These are phyloP conservation scores for Triticum monococcum DNA, from an alignment of 176 grass and related monocot genomes.

Conservation along the genomic window DNA sequence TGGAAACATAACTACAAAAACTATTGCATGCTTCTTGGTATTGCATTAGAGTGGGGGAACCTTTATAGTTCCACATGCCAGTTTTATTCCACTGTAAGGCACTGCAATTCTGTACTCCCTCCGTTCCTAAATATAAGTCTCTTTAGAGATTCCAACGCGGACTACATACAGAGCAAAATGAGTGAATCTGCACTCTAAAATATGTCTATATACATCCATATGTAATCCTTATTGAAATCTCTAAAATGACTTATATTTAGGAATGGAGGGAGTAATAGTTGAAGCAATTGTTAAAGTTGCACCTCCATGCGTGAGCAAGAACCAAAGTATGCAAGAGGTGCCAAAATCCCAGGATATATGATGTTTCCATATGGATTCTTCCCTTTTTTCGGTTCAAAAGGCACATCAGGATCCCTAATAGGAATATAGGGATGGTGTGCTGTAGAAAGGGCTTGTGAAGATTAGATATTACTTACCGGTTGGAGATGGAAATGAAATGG, in stretches of 20 bases:
- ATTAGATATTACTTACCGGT: background rate
- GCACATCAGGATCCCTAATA: background rate
- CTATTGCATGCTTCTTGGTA: background rate
- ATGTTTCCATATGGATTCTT: background rate
- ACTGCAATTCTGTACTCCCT: background rate
- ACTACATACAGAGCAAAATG: too few relatives aligned
- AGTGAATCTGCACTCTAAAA: too few relatives aligned
- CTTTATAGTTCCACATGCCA: background rate
- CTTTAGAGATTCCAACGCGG: too few relatives aligned
- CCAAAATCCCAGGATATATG: background rate
- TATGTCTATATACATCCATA: too few relatives aligned
- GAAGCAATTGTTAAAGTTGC: slow-evolving; percentile 1
- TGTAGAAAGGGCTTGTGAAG: background rate
- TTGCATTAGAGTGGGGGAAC: background rate
- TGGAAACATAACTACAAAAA: background rate
- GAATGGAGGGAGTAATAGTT: background rate
- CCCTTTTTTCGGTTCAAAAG: background rate
- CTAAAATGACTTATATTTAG: too few relatives aligned
- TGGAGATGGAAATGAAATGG: background rate
- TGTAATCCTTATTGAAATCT: too few relatives aligned
- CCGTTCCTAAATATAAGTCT: too few relatives aligned
- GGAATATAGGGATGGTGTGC: background rate
- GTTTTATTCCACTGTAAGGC: background rate
- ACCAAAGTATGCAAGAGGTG: background rate
- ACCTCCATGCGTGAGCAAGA: background rate